Evolutionary conservation across 2,329 filamentous ascomycete species (phyloP).

Genomic region (Cucurbitaria berberidis): DNA sequence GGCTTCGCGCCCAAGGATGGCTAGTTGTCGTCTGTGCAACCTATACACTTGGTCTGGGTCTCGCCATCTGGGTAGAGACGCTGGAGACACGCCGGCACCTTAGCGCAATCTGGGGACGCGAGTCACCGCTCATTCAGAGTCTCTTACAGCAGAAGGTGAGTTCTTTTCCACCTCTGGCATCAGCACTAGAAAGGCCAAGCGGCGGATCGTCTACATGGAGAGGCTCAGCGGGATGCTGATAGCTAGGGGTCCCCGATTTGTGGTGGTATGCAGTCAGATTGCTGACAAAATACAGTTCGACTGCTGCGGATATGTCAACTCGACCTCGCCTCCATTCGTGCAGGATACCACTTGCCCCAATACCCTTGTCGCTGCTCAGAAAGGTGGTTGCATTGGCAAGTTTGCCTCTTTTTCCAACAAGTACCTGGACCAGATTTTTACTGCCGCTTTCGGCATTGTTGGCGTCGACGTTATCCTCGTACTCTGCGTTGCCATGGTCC

Average conservation of each 20-base stretch:
- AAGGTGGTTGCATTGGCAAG: constrained; percentile 71
- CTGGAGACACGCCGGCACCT: constrained; percentile 71
- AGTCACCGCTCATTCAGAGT: constrained; percentile 65
- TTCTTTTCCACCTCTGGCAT: constrained; percentile 11
- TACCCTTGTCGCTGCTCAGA: constrained; percentile 71
- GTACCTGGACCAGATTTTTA: constrained; percentile 79
- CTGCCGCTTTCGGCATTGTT: constrained; percentile 78
- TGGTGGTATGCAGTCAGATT: constrained; percentile 16
- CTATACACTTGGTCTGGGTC: constrained; percentile 66
- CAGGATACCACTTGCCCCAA: constrained; percentile 72
- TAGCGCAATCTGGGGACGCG: constrained; percentile 64
- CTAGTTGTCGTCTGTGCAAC: constrained; percentile 70
- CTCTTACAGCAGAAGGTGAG: constrained; percentile 73
- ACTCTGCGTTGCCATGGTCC: constrained; percentile 73
- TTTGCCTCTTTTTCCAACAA: constrained; percentile 73
- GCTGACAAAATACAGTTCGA: constrained; percentile 63
- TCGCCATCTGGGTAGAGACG: constrained; percentile 72
- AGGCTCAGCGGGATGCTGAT: constrained; percentile 6
- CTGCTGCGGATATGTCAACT: constrained; percentile 82
- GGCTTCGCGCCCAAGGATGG: constrained; percentile 73
- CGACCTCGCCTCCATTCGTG: constrained; percentile 73
- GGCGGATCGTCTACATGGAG: constrained; percentile 9
- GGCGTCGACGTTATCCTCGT: constrained; percentile 71
- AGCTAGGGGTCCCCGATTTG: neutral
- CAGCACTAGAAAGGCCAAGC: constrained; percentile 6